Conservation (phyloP, 257 asterid species). For the Solanum ossicruentum region DNA sequence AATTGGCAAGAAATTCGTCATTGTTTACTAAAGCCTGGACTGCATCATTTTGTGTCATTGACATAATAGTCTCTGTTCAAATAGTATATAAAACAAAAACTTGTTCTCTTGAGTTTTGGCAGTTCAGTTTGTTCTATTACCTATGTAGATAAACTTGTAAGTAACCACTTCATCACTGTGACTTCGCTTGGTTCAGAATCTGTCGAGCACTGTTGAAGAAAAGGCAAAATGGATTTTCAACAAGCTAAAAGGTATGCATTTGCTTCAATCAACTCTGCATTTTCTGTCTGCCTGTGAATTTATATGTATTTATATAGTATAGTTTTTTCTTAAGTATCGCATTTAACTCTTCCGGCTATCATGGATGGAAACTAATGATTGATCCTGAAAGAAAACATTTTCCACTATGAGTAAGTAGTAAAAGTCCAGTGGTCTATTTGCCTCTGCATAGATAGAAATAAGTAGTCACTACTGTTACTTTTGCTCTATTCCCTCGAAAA, state of each 20-base stretch:
- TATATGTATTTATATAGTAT: not conserved
- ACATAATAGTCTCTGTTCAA: not conserved
- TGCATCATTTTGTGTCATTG: not conserved
- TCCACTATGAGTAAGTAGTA: not conserved
- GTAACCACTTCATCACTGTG: not conserved
- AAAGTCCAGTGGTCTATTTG: not conserved
- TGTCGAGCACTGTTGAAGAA: slow-evolving; percentile 82
- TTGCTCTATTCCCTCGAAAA: not conserved
- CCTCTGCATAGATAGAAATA: not conserved
- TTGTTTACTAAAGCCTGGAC: not conserved
- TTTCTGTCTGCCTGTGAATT: not conserved
- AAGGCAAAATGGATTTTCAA: slow-evolving; percentile 97
- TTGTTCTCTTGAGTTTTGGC: not conserved
- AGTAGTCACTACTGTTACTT: not conserved
- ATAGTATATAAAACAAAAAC: not conserved
- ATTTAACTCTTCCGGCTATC: not conserved
- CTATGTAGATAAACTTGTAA: not conserved
- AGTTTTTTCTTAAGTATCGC: not conserved
- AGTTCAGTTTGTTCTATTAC: not conserved
- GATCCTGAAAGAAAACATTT: not conserved
- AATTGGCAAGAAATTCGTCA: not conserved
- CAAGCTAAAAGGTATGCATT: slow-evolving; percentile 73
- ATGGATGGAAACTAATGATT: not conserved
- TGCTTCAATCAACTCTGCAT: not conserved
- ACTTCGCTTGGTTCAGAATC: slow-evolving; percentile 33